Conservation (phyloP, 2,329 filamentous ascomycete species). For the Colletotrichum lini region DNA sequence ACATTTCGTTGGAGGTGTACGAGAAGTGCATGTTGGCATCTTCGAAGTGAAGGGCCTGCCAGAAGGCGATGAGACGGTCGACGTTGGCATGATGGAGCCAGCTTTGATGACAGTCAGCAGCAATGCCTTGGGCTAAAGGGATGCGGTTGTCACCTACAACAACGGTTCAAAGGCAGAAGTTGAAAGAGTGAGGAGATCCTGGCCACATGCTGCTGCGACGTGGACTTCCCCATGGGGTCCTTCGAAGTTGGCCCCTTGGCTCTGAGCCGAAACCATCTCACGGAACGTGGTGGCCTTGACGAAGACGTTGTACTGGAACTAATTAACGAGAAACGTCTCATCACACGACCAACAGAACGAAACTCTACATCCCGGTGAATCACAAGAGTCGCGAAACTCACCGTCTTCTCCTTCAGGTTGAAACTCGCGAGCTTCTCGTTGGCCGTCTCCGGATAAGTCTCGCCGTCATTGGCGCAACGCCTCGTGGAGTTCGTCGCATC, state of each 20-base stretch:
- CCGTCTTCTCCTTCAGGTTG: slow-evolving; percentile 58
- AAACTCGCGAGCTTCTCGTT: slow-evolving; percentile 52
- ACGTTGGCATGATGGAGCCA: slow-evolving; percentile 71
- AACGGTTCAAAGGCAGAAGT: slow-evolving; percentile 63
- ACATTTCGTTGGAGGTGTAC: slow-evolving; percentile 56
- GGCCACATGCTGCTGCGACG: slow-evolving; percentile 53
- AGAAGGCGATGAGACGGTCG: slow-evolving; percentile 75
- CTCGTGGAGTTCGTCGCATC: slow-evolving; percentile 31
- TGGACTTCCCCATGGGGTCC: slow-evolving; percentile 61
- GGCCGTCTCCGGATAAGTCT: slow-evolving; percentile 57
- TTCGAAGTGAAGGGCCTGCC: slow-evolving; percentile 60
- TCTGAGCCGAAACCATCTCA: slow-evolving; percentile 57
- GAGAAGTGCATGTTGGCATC: slow-evolving; percentile 53
- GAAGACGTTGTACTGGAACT: slow-evolving; percentile 59
- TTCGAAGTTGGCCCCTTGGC: slow-evolving; percentile 58
- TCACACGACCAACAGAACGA: too few species aligned
- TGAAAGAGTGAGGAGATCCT: slow-evolving; percentile 54
- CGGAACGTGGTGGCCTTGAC: slow-evolving; percentile 55
- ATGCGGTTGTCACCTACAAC: slow-evolving; percentile 54
- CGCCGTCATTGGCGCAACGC: slow-evolving; percentile 31
- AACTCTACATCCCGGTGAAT: neutral
- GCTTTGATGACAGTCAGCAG: slow-evolving; percentile 46
- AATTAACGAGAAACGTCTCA: slow-evolving; percentile 16
- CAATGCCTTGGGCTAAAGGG: neutral
- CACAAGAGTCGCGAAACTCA: slow-evolving; percentile 47